Evolutionary conservation across 208 protist species (phyloP), one percentile per base, ranked within the genome.

Genomic region (Wallacemonas sp.): DNA sequence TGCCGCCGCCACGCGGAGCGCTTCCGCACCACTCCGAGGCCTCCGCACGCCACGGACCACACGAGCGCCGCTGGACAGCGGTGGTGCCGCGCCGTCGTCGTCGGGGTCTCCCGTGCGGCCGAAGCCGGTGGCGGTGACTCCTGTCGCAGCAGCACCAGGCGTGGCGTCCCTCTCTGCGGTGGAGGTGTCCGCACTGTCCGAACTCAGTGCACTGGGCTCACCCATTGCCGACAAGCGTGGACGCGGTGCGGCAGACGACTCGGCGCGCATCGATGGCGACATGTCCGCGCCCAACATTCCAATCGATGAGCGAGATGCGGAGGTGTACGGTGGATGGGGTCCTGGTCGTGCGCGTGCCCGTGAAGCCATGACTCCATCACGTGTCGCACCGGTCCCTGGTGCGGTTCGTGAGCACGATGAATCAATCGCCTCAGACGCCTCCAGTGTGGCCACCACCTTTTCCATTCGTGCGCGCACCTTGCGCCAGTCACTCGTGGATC

Each of bases 131-230:
- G 36, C 4, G 39, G 24, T 5, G 17, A 13, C 41, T 46, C 3
- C 21, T 2, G 44, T 4, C 19, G 45, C 17, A 5, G 42, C 46
- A 2, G 30, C 30, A 15, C 61, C 10, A n/a, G 6, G 61, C 15
- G 45, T 30, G 45, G n/a, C 61, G 39, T 57, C 37, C 21, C 68
- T 52, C 26, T 85, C 77, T 4, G 63, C 71, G n/a, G 71, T 91
- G 36, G 80, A 91, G 26, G 75, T 91, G 15, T 88, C 81, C 8
- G 84, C 71, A 21, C 48, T 87, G 36, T 87, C 84, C 15, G 67
- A 64, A 26, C 13, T 68, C 17, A 57, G 46, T 29, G 32, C 50
- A 8, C 13, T 19, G 8, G 26, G 17, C n/a, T 38, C 50, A 17
- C 50, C 26, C 17, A 0, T 57, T 21, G n/a, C 24, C 5, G 9